A percentile compares a stretch with the other conserved stretches of the same genome.
Evolutionary conservation across 2,329 filamentous ascomycete species (phyloP).

Genomic region (Beauveria medogensis): DNA sequence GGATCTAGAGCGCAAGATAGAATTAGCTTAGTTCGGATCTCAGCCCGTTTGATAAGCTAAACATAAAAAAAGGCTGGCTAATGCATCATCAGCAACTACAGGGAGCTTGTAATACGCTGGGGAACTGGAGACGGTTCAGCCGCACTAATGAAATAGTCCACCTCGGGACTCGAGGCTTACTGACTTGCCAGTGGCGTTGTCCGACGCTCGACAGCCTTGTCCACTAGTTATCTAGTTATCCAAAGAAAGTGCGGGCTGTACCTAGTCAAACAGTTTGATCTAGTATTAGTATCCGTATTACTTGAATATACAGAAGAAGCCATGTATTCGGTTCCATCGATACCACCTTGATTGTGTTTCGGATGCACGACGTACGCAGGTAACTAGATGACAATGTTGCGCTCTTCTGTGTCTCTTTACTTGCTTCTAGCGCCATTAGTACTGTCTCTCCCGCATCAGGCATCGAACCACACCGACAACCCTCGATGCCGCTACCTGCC

Average conservation of each 20-base stretch:
- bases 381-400: not conserved
- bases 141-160: not conserved
- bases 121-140: not conserved
- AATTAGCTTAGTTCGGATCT: not conserved
- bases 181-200: not conserved
- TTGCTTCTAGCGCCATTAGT: not conserved
- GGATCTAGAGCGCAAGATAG: not conserved
- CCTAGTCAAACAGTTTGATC: not conserved
- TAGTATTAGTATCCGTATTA: not conserved
- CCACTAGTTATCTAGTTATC: too few relatives aligned
- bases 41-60: not conserved
- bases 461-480: not conserved
- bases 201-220: not conserved
- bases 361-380: not conserved
- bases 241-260: not conserved
- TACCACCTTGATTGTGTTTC: not conserved
- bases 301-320: not conserved
- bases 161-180: not conserved
- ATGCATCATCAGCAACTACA: constrained; percentile 1
- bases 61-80: not conserved
- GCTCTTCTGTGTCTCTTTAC: not conserved
- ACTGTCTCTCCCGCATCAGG: not conserved
- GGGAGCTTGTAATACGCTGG: not conserved
- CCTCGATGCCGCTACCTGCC: constrained; percentile 37
- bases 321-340: not conserved